These are phyloP conservation scores for Calonectria pteridis DNA, from an alignment of 2,329 filamentous ascomycete genomes.

Conservation along the genomic window DNA sequence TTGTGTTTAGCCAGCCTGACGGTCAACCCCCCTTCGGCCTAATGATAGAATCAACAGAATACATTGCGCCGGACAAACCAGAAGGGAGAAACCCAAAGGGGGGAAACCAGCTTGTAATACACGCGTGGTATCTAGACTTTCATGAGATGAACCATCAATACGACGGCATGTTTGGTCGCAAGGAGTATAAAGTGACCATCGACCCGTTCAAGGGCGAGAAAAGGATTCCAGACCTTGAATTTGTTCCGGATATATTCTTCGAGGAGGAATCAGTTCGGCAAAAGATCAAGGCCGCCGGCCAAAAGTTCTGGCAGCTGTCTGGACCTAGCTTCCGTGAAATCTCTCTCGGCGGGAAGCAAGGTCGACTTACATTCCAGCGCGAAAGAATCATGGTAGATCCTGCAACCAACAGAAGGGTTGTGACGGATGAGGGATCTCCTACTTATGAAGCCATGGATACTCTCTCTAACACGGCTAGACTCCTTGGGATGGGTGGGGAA, in stretches of 20 bases:
- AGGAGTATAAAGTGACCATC: background rate
- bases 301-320: background rate
- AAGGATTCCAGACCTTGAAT: background rate
- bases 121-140: background rate
- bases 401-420: background rate
- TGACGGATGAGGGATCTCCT: background rate
- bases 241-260: background rate
- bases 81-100: background rate
- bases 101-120: background rate
- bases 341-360: background rate
- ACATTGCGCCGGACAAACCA: background rate
- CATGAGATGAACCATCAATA: background rate
- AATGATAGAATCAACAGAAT: background rate
- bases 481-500: background rate
- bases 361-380: background rate
- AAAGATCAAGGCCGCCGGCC: background rate
- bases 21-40: background rate
- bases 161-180: background rate
- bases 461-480: background rate
- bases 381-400: background rate
- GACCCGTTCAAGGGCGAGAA: background rate
- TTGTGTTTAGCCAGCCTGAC: background rate
- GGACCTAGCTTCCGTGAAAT: background rate
- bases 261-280: background rate
- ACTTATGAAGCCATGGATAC: background rate